Conservation (phyloP, 345 rosid genomes). For the Anacardium occidentale region DNA sequence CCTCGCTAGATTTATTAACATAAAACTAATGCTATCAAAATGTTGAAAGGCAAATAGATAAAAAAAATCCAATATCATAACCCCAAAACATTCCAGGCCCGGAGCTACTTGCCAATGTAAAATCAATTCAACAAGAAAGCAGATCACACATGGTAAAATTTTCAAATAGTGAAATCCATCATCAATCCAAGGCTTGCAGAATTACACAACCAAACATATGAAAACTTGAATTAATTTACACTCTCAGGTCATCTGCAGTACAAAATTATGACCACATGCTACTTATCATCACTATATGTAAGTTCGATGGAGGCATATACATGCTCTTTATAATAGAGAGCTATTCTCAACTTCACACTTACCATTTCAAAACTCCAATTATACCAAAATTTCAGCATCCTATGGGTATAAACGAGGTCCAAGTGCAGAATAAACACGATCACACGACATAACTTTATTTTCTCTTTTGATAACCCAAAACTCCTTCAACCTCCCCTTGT, state of each 20-base stretch:
- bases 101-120: background rate
- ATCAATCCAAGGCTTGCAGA: background rate
- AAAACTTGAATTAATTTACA: background rate
- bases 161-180: background rate
- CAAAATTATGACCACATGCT: background rate
- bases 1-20: background rate
- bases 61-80: background rate
- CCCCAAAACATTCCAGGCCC: background rate
- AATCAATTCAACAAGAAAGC: background rate
- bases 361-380: background rate
- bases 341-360: background rate
- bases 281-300: background rate
- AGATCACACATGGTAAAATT: background rate
- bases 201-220: background rate
- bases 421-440: background rate
- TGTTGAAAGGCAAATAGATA: background rate
- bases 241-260: background rate
- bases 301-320: background rate
- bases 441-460: background rate
- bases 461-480: no score
- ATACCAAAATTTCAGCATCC: background rate
- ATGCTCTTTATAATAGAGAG: constrained; percentile 1
- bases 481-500: no score
- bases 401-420: background rate
- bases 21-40: background rate